phyloP scores from a whole-genome alignment of 352 stramenopile species.

The Pythium aristosporum region DNA sequence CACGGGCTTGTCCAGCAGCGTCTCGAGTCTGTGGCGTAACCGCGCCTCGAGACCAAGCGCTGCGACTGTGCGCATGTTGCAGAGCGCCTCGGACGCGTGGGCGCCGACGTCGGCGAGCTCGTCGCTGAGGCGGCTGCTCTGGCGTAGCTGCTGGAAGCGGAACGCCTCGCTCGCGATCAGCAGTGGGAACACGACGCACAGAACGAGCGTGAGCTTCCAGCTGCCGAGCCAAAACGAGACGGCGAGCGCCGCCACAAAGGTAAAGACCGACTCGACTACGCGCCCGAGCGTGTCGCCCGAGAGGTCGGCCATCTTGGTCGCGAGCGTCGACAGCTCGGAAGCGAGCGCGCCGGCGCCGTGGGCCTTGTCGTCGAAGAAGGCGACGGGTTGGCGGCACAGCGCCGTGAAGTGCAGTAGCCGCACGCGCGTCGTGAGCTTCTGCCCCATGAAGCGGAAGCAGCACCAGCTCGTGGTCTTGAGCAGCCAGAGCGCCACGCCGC shows the following conservation, averaged over 20 bases:
- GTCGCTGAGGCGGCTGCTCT: neutral
- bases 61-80: slow-evolving; percentile 35
- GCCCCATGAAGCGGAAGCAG: slow-evolving; percentile 47
- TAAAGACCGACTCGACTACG: slow-evolving; percentile 3
- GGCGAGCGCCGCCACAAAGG: neutral
- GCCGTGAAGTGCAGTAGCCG: slow-evolving; percentile 40
- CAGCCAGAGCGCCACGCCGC: slow-evolving; percentile 29
- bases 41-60: slow-evolving; percentile 28
- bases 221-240: slow-evolving; percentile 3
- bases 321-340: slow-evolving; percentile 42
- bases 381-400: slow-evolving; percentile 41
- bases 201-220: slow-evolving; percentile 4
- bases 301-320: slow-evolving; percentile 34
- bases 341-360: slow-evolving; percentile 35
- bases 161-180: neutral
- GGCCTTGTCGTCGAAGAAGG: slow-evolving; percentile 37
- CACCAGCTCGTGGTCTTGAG: slow-evolving; percentile 30
- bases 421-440: slow-evolving; percentile 45
- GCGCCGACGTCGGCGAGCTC: slow-evolving; percentile 28
- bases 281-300: slow-evolving; percentile 9
- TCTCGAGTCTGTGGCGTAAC: slow-evolving; percentile 16
- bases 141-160: neutral
- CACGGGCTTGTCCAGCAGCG: slow-evolving; percentile 20
- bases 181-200: slow-evolving; percentile 6
- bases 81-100: slow-evolving; percentile 31